phyloP scores from a whole-genome alignment of 805 yeast genomes.

The Myxozyma sirexii region DNA sequence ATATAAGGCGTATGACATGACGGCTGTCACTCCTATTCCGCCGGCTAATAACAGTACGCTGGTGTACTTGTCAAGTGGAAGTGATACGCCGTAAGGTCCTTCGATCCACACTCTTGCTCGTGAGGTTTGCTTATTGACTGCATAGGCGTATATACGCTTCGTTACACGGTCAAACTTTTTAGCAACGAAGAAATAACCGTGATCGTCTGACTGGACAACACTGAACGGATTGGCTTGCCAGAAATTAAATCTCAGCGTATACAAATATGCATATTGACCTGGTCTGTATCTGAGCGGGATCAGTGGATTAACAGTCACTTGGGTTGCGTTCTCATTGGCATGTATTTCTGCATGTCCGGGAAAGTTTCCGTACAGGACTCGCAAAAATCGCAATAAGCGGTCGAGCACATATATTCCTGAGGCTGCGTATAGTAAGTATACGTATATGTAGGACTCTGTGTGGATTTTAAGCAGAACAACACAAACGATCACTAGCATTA shows the following conservation, averaged over 20 bases:
- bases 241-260: slow-evolving; percentile 25
- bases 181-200: slow-evolving; percentile 15
- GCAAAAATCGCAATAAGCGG: slow-evolving; percentile 57
- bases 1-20: slow-evolving; percentile 50
- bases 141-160: slow-evolving; percentile 9
- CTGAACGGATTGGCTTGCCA: slow-evolving; percentile 30
- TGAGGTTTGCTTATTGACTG: background rate
- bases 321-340: slow-evolving; percentile 17
- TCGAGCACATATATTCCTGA: slow-evolving; percentile 73
- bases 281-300: slow-evolving; percentile 17
- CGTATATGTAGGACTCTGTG: slow-evolving; percentile 45
- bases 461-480: slow-evolving; percentile 63
- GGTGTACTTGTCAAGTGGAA: slow-evolving; percentile 52
- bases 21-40: slow-evolving; percentile 66
- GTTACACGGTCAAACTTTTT: slow-evolving; percentile 19
- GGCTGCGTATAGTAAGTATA: slow-evolving; percentile 34
- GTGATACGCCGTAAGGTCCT: slow-evolving; percentile 60
- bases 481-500: slow-evolving; percentile 56
- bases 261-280: slow-evolving; percentile 32
- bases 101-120: slow-evolving; percentile 46
- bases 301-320: slow-evolving; percentile 12
- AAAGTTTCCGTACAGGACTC: slow-evolving; percentile 63
- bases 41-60: slow-evolving; percentile 60
- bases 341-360: slow-evolving; percentile 37
- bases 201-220: slow-evolving; percentile 12